Conservation (phyloP, 345 rosid species). For the Arabis hirsuta region DNA sequence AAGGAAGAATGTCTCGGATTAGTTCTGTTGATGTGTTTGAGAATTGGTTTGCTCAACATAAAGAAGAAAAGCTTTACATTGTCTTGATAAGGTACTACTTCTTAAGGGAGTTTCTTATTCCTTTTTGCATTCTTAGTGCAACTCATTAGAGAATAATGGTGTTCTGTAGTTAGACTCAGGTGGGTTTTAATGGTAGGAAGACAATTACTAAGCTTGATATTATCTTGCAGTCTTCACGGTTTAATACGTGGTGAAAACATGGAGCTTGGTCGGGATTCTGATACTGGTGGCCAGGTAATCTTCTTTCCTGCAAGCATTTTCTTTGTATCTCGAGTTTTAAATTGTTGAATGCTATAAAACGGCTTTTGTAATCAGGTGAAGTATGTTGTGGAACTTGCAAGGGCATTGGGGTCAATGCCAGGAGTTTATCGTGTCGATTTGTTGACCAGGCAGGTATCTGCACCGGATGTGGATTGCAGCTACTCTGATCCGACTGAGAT, state of each 20-base stretch:
- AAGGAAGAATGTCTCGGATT: constrained; percentile 63
- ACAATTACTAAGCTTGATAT: background rate
- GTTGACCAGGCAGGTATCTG: constrained; percentile 73
- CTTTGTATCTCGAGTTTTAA: background rate
- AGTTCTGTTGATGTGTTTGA: constrained; percentile 76
- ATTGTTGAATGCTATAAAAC: background rate
- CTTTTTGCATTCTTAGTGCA: background rate
- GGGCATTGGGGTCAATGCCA: constrained; percentile 79
- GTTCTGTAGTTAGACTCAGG: constrained; percentile 6
- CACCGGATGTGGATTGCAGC: constrained; percentile 74
- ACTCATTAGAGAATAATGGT: background rate
- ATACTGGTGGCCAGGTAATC: constrained; percentile 84
- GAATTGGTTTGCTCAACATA: constrained; percentile 68
- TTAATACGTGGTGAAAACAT: constrained; percentile 79
- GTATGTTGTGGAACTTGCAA: constrained; percentile 88
- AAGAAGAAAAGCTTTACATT: constrained; percentile 74
- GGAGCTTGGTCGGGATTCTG: constrained; percentile 92
- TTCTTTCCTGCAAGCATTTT: constrained; percentile 5
- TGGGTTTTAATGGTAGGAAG: too few relatives aligned
- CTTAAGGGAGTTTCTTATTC: background rate
- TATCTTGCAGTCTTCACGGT: constrained; percentile 89
- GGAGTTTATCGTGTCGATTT: constrained; percentile 86
- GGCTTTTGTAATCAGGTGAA: constrained; percentile 57
- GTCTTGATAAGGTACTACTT: constrained; percentile 66
- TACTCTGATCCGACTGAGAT: constrained; percentile 79